Base-by-base conservation (phyloP, 2,329 filamentous ascomycete genomes). In the Blumeria hordei region DNA sequence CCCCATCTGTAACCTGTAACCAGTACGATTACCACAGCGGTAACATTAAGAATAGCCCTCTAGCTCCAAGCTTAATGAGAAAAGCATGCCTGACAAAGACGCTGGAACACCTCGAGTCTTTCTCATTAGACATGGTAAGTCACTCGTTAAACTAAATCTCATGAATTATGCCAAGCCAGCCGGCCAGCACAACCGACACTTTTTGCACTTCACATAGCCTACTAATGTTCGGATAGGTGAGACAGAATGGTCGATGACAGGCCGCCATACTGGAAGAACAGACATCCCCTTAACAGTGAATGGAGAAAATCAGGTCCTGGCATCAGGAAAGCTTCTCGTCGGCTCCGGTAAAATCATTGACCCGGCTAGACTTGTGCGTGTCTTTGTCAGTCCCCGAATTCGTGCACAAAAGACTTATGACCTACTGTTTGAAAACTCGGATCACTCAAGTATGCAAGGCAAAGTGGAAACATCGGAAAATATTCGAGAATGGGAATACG, bases 401-500 rank as follows among this genome's bases (percentile, higher is more conserved):
- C 64, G 73, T 54, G 73, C 73, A 0, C 65, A 65, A 37, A 65
- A 67, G 59, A 76, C 73, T 0, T 72, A 69, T 58, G 62, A 71
- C 54, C 60, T 73, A 5, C 64, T 74, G 1, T 70, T 73, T 45
- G 66, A 66, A 37, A 59, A 60, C 39, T n/a, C 50, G 12, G 49
- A 60, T 11, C 58, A 60, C 33, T 55, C 58, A 11, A 51, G 55
- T 8, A 56, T 65, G 28, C 56, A 58, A 43, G 56, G 55, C 14
- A 63, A 62, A 47, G 57, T 58, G 3, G 69, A 69, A 54, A 66
- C 71, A 10, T 67, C 59, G 2, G 64, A 72, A 55, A 67, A 69
- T 54, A 68, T 75, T 39, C 67, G 70, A 1, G 72, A 75, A 61
- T 75, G 72, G 73, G 67, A 71, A 58, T 74, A 75, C 62, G 73